Evolutionary conservation across 2,329 filamentous ascomycete species (phyloP).

Genomic region (Phaeoacremonium minimum): DNA sequence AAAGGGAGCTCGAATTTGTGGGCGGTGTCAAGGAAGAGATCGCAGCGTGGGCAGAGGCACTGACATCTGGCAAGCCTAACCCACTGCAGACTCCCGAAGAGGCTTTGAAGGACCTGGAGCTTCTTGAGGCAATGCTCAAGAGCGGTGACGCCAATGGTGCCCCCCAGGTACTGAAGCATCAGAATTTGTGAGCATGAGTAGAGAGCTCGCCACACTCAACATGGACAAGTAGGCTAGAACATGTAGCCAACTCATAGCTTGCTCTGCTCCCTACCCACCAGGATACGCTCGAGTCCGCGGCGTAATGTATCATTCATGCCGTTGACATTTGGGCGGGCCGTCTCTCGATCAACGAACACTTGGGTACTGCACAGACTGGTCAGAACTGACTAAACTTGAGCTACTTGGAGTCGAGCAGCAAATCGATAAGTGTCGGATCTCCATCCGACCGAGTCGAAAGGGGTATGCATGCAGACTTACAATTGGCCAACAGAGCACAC

Average conservation of each 20-base stretch:
- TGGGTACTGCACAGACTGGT: no score
- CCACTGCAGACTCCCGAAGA: slow-evolving; percentile 50
- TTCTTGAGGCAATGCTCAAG: slow-evolving; percentile 47
- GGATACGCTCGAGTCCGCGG: slow-evolving; percentile 52
- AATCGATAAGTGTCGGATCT: no score
- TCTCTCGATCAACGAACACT: slow-evolving; percentile 77
- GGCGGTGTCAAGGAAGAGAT: slow-evolving; percentile 57
- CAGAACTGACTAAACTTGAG: no score
- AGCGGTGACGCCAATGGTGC: slow-evolving; percentile 40
- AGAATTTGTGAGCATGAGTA: no score
- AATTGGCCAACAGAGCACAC: slow-evolving; percentile 85
- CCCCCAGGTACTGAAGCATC: slow-evolving; percentile 32
- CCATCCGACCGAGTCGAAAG: no score
- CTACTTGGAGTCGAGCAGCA: no score
- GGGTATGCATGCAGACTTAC: no score
- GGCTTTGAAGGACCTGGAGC: slow-evolving; percentile 57
- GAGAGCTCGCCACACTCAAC: no score
- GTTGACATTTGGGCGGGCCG: slow-evolving; percentile 58
- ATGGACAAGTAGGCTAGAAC: no score
- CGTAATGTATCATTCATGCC: slow-evolving; percentile 62
- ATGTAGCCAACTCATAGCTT: slow-evolving; percentile 17
- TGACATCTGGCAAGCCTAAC: slow-evolving; percentile 42
- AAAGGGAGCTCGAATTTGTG: slow-evolving; percentile 8
- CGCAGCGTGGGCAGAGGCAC: slow-evolving; percentile 52
- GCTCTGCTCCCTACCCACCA: slow-evolving; percentile 25